Evolutionary conservation across 2,329 filamentous ascomycete genomes (phyloP).

Genomic region (Nothomitra cinnamomea): DNA sequence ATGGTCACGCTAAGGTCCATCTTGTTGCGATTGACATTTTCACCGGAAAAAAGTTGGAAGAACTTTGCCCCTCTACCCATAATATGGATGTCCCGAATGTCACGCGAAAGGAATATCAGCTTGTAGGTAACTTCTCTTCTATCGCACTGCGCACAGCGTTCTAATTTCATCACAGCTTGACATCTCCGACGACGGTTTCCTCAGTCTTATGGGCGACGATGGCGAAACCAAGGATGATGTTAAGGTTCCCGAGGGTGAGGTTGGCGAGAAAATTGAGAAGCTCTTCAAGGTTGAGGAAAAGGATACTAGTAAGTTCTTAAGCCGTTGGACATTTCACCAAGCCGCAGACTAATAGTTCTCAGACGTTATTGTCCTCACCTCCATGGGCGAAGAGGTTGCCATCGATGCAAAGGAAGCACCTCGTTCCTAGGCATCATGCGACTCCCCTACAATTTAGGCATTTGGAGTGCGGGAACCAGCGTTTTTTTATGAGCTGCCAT

Average conservation of each 20-base stretch:
- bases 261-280: constrained; percentile 72
- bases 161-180: constrained; percentile 46
- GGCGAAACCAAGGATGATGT: constrained; percentile 90
- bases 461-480: background rate
- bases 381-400: constrained; percentile 89
- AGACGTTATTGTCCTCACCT: constrained; percentile 85
- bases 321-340: background rate
- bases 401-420: constrained; percentile 92
- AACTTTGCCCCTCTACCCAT: constrained; percentile 92
- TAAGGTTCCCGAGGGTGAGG: constrained; percentile 74
- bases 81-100: constrained; percentile 98
- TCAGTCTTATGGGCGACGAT: constrained; percentile 79
- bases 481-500: background rate
- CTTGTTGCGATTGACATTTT: constrained; percentile 97
- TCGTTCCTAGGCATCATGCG: constrained; percentile 12
- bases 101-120: constrained; percentile 75
- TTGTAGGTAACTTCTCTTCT: constrained; percentile 45
- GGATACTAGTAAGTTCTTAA: constrained; percentile 63
- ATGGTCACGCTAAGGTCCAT: constrained; percentile 99
- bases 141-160: background rate
- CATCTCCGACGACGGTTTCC: constrained; percentile 84
- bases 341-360: background rate
- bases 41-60: constrained; percentile 98
- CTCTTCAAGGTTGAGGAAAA: constrained; percentile 73
- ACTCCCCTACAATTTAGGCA: background rate